Percentiles rank a stretch among this genome's conserved stretches.
phyloP scores from a whole-genome alignment of 768 basidiomycete species.

The Serendipita sp. region DNA sequence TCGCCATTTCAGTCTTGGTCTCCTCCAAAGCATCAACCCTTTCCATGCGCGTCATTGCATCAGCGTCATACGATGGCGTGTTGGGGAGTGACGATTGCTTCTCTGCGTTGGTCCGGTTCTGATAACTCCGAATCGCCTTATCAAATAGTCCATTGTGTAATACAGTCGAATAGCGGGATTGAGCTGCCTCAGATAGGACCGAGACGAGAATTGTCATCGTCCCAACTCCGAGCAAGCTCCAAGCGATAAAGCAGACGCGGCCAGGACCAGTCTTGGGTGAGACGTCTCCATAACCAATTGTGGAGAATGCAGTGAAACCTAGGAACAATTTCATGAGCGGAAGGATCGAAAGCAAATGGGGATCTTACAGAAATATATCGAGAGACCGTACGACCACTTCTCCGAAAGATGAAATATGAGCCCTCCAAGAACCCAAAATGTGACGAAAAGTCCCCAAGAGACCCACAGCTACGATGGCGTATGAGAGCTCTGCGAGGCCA shows the following conservation, averaged over 20 bases:
- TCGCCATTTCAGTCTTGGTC: constrained; percentile 23
- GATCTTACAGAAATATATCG: constrained; percentile 57
- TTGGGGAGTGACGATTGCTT: constrained; percentile 9
- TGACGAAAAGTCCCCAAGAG: constrained; percentile 44
- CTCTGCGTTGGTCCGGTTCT: constrained; percentile 16
- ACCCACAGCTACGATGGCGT: constrained; percentile 25
- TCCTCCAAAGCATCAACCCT: constrained; percentile 9
- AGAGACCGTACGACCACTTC: constrained; percentile 44
- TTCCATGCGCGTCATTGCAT: not conserved
- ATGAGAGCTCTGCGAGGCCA: not conserved
- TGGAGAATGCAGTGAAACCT: constrained; percentile 63
- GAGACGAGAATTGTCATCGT: constrained; percentile 60
- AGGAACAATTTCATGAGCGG: not conserved
- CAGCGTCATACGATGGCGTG: not conserved
- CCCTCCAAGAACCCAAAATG: constrained; percentile 73
- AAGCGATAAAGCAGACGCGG: constrained; percentile 58
- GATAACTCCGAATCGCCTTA: constrained; percentile 32
- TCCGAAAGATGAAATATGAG: constrained; percentile 56
- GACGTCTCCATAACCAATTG: constrained; percentile 56
- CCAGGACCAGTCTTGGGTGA: constrained; percentile 50
- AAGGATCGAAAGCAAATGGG: not conserved
- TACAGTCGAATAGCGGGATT: constrained; percentile 43
- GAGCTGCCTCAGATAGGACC: constrained; percentile 56
- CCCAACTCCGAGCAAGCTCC: constrained; percentile 63
- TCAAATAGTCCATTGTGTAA: constrained; percentile 32